Base-by-base conservation (phyloP, 2,329 filamentous ascomycete genomes). In the Seiridium unicorne region DNA sequence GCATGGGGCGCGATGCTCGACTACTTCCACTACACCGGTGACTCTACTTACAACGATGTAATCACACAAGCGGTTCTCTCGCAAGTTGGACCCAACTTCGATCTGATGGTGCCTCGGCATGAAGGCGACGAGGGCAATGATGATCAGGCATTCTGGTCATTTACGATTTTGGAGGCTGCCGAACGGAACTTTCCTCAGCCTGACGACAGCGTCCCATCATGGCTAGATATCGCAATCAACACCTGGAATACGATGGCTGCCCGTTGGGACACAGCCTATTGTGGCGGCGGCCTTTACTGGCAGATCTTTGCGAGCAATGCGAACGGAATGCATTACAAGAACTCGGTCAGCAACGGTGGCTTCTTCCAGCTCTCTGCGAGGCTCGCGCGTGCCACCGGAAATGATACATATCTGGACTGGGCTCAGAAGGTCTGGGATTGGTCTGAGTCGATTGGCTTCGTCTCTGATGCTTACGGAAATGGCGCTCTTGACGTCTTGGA, bases 321-420 rank as follows among this genome's bases (percentile, higher is more conserved):
- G 51, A 87, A 87, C 63, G 92, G 92, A 11, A 88, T 93, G 72
- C 82, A 86, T 69, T 95, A 96, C 83, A 95, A 93, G 76, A 94
- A 94, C 77, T 83, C 87, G 13, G 85, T 93, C 66, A 88, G 88
- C 62, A 95, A 95, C 72, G 91, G 90, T 47, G 88, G 87, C n/a
- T 86, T 95, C 71, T 93, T 96, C 74, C 89, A 93, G 68, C 81
- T 96, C 10, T 88, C 89, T 3, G 90, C 92, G 1, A 88, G 91
- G 18, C 81, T 94, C 11, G 89, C 88, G 34, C 84, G 88, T 51
- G 87, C 85, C 61, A 91, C 88, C 0, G 86, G 85, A 13, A 88
- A 91, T 67, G 72, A 82, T 55, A 89, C 84, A 0, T 91, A 91
- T 66, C 63, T 77, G 11, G 81, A 89, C 18, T 92, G 89, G 89